These are phyloP conservation scores for Gonapodya sp. DNA, from an alignment of 192 early-diverging fungal genomes.

Conservation along the genomic window DNA sequence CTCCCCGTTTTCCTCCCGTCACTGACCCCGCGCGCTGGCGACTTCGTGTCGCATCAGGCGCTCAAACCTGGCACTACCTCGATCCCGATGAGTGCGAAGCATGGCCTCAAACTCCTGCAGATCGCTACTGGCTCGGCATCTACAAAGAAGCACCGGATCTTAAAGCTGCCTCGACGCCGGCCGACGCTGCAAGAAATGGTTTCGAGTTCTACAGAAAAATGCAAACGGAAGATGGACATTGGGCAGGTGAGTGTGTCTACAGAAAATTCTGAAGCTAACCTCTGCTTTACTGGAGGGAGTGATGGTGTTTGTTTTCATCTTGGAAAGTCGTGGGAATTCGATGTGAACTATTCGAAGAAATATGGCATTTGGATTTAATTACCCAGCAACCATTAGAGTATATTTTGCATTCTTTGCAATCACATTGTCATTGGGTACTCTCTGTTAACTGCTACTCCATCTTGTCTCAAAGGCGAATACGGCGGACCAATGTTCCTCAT, in stretches of 20 bases:
- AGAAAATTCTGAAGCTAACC: too few relatives aligned
- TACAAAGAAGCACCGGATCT: slow-evolving; percentile 28
- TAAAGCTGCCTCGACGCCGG: slow-evolving; percentile 51
- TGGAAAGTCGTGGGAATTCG: too few relatives aligned
- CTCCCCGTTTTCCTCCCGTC: slow-evolving; percentile 7
- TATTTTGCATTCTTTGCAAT: not conserved
- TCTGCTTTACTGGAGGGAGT: too few relatives aligned
- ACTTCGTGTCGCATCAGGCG: slow-evolving; percentile 70
- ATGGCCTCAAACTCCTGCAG: slow-evolving; percentile 68
- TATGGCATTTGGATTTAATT: not conserved
- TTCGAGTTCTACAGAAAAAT: slow-evolving; percentile 76
- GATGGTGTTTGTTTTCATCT: too few relatives aligned
- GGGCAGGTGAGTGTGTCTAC: slow-evolving; percentile 66
- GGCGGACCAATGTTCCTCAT: slow-evolving; percentile 96
- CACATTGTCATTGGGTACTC: too few relatives aligned
- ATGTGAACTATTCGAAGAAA: too few relatives aligned
- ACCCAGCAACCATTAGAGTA: not conserved
- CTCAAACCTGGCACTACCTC: slow-evolving; percentile 88
- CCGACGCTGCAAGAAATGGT: slow-evolving; percentile 82
- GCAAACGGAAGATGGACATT: slow-evolving; percentile 91
- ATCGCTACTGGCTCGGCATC: slow-evolving; percentile 83
- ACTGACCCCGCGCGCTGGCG: slow-evolving; percentile 84
- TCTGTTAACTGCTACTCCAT: too few relatives aligned
- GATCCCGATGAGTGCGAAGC: slow-evolving; percentile 31
- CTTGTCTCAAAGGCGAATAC: slow-evolving; percentile 67